phyloP scores from a whole-genome alignment of 2,329 filamentous ascomycete species.

The Coleophoma cylindrospora region DNA sequence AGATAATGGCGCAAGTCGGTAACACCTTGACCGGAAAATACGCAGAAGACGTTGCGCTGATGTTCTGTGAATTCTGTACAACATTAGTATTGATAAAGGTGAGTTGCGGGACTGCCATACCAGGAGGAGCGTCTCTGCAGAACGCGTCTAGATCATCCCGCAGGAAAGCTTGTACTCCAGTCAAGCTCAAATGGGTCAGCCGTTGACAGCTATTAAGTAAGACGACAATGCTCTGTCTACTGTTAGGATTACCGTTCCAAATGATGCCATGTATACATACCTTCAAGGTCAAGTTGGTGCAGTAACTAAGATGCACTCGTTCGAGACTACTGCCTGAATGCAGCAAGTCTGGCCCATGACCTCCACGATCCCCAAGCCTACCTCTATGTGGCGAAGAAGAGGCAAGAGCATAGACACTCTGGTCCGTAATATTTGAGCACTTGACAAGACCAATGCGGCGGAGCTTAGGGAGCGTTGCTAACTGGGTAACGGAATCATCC shows the following conservation, averaged over 20 bases:
- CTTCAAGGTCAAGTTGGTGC: conserved; percentile 74
- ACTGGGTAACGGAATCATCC: conserved; percentile 76
- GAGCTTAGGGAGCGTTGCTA: conserved; percentile 85
- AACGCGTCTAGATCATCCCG: conserved; percentile 78
- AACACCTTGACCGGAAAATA: conserved; percentile 89
- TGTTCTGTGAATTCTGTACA: conserved; percentile 83
- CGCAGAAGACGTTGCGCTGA: conserved; percentile 92
- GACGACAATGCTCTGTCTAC: conserved; percentile 73
- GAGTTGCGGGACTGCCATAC: conserved; percentile 34
- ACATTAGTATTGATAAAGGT: not conserved
- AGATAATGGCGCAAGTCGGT: conserved; percentile 71
- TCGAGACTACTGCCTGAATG: conserved; percentile 51
- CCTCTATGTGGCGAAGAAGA: conserved; percentile 38
- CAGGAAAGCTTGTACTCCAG: conserved; percentile 87
- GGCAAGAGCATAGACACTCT: conserved; percentile 80
- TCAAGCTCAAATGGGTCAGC: conserved; percentile 89
- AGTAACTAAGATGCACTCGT: conserved; percentile 94
- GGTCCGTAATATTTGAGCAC: conserved; percentile 84
- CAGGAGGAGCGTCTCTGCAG: conserved; percentile 77
- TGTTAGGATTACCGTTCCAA: conserved; percentile 21
- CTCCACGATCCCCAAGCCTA: conserved; percentile 22
- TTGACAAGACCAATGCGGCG: conserved; percentile 95
- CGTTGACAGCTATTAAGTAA: conserved; percentile 88
- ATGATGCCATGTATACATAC: conserved; percentile 42
- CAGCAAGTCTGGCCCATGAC: conserved; percentile 39